Evolutionary conservation across 1,284 basidiomycete genomes (phyloP), one percentile per base, ranked within the genome.

Genomic region (Ganoderma meredithae): DNA sequence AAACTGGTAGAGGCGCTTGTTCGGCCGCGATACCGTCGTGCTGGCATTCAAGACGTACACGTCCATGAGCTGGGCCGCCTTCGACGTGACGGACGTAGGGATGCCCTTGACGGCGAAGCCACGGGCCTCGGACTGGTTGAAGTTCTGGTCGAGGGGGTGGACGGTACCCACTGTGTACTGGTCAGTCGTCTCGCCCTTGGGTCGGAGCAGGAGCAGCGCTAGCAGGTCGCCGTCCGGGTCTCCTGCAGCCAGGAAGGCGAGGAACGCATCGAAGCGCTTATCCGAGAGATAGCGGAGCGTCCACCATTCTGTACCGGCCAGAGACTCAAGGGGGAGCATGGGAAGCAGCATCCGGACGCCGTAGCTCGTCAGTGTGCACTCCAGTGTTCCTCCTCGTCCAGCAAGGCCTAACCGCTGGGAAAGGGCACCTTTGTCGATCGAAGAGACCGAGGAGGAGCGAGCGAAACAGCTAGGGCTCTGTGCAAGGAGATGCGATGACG

Each of bases 291-390:
- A 55, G 27, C 52, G 52, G 17, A 55, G 22, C 27, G 52, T 55
- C 52, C 52, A 55, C 52, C 52, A 55, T 31, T 33, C 52, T 6
- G 52, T 55, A 12, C 47, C 27, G 15, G 25, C 31, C 27, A 55
- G 10, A 2, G 52, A 27, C 17, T 55, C 52, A 27, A 55, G 52
- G 17, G 52, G 52, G 52, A 55, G 52, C 52, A 55, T 55, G 17
- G 52, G 31, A 10, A 55, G 52, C 27, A 33, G 27, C 52, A 55
- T 55, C 27, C 52, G 52, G 12, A 55, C 31, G 15, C 52, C 52
- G 27, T 55, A 55, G 52, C 52, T 55, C 52, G 52, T 33, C 52
- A 55, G 15, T 13, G 52, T 55, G 52, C 52, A 55, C 13, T 55
- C 52, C 6, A 55, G 15, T 7, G 52, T 55, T 9, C 52, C 52